Percentiles rank a stretch among this genome's conserved stretches.
Conservation (phyloP, 2,329 filamentous ascomycete species). For the Paecilomyces sp. region DNA sequence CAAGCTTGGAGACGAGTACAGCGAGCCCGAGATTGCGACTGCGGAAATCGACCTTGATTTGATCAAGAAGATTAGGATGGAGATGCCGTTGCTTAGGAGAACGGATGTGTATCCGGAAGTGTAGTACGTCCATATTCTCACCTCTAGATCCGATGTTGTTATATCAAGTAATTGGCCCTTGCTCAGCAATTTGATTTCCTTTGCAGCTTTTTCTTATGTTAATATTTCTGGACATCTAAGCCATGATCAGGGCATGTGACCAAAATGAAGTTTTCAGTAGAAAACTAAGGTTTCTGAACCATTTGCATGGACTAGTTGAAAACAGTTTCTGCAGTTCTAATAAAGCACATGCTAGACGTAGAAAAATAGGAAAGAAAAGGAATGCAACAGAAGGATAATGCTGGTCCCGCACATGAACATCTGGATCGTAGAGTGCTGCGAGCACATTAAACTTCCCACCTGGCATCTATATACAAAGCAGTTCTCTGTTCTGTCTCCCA, state of each 20-base stretch:
- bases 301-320: constrained; percentile 5
- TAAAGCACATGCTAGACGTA: constrained; percentile 7
- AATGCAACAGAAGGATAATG: constrained; percentile 24
- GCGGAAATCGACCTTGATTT: constrained; percentile 50
- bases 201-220: not conserved
- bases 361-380: constrained; percentile 9
- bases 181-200: not conserved
- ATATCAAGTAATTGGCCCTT: not conserved
- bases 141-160: not conserved
- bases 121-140: constrained; percentile 11
- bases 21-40: constrained; percentile 40
- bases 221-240: not conserved
- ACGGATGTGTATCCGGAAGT: constrained; percentile 44
- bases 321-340: constrained; percentile 12
- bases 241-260: not conserved
- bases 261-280: not conserved
- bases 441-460: constrained; percentile 23
- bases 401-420: constrained; percentile 21
- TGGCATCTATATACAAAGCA: constrained; percentile 36
- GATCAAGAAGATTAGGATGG: constrained; percentile 45
- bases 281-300: not conserved
- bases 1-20: constrained; percentile 46
- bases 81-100: constrained; percentile 52
- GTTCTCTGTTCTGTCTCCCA: constrained; percentile 17
- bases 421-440: constrained; percentile 19